A percentile compares a stretch with the other conserved stretches of the same genome.
These are phyloP conservation scores for Ophiostoma montium DNA, from an alignment of 2,329 filamentous ascomycete genomes.

Conservation along the genomic window DNA sequence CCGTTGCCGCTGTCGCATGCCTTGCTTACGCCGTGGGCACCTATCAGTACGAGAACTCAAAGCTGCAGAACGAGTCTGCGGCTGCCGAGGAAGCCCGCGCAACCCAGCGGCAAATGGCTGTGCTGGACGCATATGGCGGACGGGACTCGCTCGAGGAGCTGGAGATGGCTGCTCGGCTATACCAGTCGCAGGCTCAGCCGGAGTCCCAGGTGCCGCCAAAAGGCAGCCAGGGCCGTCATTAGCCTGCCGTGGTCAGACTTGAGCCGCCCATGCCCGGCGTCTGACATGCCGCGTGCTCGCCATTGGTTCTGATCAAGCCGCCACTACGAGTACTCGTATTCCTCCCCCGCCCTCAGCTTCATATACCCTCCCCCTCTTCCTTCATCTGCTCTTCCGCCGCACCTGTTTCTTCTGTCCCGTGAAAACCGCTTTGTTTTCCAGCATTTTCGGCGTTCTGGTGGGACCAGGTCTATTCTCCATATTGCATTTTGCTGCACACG, in stretches of 20 bases:
- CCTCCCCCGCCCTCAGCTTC: too few relatives aligned
- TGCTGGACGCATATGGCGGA: conserved; percentile 21
- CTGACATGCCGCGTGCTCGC: too few relatives aligned
- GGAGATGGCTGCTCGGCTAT: conserved; percentile 19
- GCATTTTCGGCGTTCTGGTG: too few relatives aligned
- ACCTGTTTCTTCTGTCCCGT: too few relatives aligned
- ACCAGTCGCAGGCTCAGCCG: conserved; percentile 9
- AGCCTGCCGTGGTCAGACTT: conserved; percentile 1
- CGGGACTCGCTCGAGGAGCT: conserved; percentile 19
- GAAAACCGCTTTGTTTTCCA: too few relatives aligned
- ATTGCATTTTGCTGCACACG: too few relatives aligned
- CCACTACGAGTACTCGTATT: too few relatives aligned
- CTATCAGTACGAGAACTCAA: neutral
- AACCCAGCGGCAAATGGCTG: conserved; percentile 6
- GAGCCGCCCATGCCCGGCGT: too few relatives aligned
- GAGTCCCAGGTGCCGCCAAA: conserved; percentile 8
- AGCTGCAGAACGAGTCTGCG: conserved; percentile 1
- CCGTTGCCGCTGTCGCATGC: conserved; percentile 4
- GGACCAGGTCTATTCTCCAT: too few relatives aligned
- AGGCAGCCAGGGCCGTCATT: conserved; percentile 5
- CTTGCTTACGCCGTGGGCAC: conserved; percentile 7
- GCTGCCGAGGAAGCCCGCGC: neutral
- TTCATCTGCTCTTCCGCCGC: too few relatives aligned
- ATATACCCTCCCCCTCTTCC: too few relatives aligned
- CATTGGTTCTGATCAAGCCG: too few relatives aligned